Conservation (phyloP, 345 rosid genomes). For the Psidium guajava region DNA sequence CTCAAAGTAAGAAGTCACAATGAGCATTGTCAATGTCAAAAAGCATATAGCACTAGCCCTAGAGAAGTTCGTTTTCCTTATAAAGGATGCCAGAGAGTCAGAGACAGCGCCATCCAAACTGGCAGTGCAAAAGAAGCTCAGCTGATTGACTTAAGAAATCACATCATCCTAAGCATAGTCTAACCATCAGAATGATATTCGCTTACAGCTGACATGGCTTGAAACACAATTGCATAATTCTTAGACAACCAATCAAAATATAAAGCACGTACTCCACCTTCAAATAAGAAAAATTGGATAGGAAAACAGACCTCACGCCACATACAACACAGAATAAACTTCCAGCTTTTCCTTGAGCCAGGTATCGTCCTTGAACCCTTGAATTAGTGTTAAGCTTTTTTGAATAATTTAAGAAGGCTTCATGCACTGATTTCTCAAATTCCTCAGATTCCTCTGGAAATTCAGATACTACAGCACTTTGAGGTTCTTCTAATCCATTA, state of each 20-base stretch:
- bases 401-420: constrained; percentile 38
- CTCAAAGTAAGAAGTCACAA: neutral
- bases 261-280: neutral
- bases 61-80: neutral
- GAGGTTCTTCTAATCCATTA: constrained; percentile 19
- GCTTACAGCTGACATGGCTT: constrained; percentile 1
- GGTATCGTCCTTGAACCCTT: constrained; percentile 43
- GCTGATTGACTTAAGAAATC: neutral
- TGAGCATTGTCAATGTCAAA: neutral
- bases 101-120: neutral
- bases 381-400: constrained; percentile 36
- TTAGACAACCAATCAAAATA: constrained; percentile 2
- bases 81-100: neutral
- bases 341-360: constrained; percentile 63
- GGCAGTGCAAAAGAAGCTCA: neutral
- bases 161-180: neutral
- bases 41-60: neutral
- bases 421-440: constrained; percentile 43
- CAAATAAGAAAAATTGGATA: constrained; percentile 7
- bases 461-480: constrained; percentile 16
- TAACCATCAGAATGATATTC: neutral
- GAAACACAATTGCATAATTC: constrained; percentile 13
- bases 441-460: constrained; percentile 42
- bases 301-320: constrained; percentile 60
- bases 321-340: constrained; percentile 64